Evolutionary conservation across 2,329 filamentous ascomycete genomes (phyloP).

Genomic region (Ascochyta clinopodiicola): DNA sequence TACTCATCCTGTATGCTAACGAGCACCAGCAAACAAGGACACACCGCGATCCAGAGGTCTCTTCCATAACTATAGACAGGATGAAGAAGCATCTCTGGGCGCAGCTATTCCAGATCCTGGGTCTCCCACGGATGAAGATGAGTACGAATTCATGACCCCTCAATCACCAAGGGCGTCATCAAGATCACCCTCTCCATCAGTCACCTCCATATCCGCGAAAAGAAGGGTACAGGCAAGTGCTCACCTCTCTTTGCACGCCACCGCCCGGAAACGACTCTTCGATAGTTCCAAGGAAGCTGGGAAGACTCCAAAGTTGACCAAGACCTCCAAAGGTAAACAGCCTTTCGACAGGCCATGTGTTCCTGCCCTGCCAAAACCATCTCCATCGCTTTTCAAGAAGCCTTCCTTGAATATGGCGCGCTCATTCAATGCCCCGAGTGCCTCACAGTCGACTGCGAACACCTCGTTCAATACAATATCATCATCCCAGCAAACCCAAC

Average conservation of each 20-base stretch:
- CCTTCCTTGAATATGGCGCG: conserved; percentile 29
- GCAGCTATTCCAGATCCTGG: conserved; percentile 25
- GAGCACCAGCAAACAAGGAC: neutral
- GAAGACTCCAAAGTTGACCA: conserved; percentile 38
- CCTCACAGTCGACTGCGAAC: conserved; percentile 26
- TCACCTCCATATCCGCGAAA: conserved; percentile 27
- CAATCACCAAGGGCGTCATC: conserved; percentile 28
- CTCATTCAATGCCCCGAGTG: conserved; percentile 22
- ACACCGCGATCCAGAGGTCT: neutral
- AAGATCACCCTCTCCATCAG: conserved; percentile 10
- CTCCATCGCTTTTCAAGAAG: conserved; percentile 27
- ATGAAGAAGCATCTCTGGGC: neutral
- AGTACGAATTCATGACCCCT: conserved; percentile 29
- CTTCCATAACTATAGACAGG: neutral
- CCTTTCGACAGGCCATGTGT: conserved; percentile 10
- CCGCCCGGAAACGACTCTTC: conserved; percentile 31
- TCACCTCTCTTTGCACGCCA: conserved; percentile 21
- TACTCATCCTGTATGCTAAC: neutral
- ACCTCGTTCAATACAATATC: conserved; percentile 32
- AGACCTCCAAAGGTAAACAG: conserved; percentile 35
- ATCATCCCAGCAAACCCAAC: conserved; percentile 34
- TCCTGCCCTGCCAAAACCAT: neutral
- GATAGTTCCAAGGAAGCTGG: conserved; percentile 25
- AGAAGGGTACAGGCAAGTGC: conserved; percentile 37
- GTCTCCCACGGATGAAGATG: conserved; percentile 42